Base-by-base conservation (phyloP, 805 yeast genomes). In the Suhomyces xylopsoci region DNA sequence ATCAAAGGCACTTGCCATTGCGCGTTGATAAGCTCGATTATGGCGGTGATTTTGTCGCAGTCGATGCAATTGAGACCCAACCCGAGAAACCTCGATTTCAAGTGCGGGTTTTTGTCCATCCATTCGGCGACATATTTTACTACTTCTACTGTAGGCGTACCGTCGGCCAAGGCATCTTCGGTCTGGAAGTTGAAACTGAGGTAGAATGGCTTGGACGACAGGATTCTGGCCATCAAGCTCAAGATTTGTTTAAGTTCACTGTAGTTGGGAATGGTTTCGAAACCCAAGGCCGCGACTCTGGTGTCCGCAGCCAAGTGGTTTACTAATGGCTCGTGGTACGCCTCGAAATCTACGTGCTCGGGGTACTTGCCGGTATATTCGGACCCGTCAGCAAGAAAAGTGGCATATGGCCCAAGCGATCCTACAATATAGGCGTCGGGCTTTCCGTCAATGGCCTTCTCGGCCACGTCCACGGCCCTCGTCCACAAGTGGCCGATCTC, bases 351-450 rank as follows among this genome's bases (percentile, higher is more conserved):
- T 15, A 41, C 41, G 30, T 20, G 19, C 9, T 74, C 77, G 12
- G 53, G 58, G 63, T 87, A 88, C 48, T 83, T 76, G 1, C 96
- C 96, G 3, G 85, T 81, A 59, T 85, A 89, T 61, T 89, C 96
- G 0, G 86, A 76, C 0, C 91, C 90, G 56, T 82, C 76, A 26
- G 86, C 82, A 36, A 86, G 62, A 57, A 69, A 82, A 0, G 92
- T 88, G 1, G 92, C 96, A 63, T 81, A 89, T 0, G 96, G 90
- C 0, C 96, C 96, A 36, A 88, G 67, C 7, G 88, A 81, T 0
- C 88, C 96, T 1, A 81, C 81, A 5, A 84, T 74, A 45, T 52
- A 60, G 7, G 62, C 56, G 49, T 48, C 36, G 15, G 10, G 20
- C 5, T 17, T 20, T 3, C 38, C 40, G 22, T 50, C n/a, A 12